Evolutionary conservation across 371 early-diverging fungal genomes (phyloP).

Genomic region (Actinomortierella wolfii): DNA sequence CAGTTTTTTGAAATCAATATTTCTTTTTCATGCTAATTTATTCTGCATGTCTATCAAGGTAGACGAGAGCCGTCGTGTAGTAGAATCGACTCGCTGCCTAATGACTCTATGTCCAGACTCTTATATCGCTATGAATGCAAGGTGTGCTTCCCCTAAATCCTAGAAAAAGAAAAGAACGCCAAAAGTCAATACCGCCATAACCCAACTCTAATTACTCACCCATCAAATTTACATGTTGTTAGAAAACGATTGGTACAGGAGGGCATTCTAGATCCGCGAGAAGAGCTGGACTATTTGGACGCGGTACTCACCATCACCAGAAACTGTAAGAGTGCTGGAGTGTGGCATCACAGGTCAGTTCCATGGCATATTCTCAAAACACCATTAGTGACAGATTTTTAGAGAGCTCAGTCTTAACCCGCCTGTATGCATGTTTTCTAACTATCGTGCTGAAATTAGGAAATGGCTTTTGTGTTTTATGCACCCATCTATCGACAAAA

Average conservation of each 20-base stretch:
- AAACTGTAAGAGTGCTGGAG: conserved; percentile 60
- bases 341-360: conserved; percentile 62
- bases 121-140: conserved; percentile 58
- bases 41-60: background rate
- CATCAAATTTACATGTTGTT: background rate
- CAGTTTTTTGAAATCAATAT: too few species aligned
- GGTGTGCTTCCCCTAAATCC: conserved; percentile 31
- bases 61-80: conserved; percentile 2
- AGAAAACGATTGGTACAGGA: conserved; percentile 52
- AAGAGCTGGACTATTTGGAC: conserved; percentile 51
- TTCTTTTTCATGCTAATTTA: too few species aligned
- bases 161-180: too few species aligned
- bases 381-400: too few species aligned
- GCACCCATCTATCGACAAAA: conserved; percentile 6
- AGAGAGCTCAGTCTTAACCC: too few species aligned
- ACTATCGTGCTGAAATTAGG: conserved; percentile 20
- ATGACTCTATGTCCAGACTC: conserved; percentile 60
- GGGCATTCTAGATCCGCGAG: conserved; percentile 26
- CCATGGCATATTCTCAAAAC: too few species aligned
- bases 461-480: conserved; percentile 47
- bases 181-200: too few species aligned
- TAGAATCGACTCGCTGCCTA: conserved; percentile 40
- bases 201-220: too few species aligned
- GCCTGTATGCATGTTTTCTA: background rate
- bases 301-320: conserved; percentile 56